These are phyloP conservation scores for Lactarius akahatsu DNA, from an alignment of 768 basidiomycete genomes.

Conservation along the genomic window DNA sequence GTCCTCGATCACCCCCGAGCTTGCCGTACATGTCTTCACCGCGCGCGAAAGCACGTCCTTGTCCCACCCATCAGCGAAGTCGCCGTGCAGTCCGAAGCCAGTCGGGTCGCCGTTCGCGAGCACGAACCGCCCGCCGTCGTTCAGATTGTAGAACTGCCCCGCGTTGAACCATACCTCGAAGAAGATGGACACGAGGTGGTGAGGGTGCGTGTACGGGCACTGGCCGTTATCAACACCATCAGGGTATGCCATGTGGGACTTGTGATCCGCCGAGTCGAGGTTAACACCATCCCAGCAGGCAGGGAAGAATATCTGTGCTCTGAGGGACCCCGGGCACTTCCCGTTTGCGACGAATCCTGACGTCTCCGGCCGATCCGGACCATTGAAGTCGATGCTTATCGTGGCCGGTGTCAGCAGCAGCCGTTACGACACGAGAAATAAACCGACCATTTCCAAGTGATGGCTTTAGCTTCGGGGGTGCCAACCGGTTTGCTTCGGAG, in stretches of 20 bases:
- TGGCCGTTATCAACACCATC: slow-evolving; percentile 4
- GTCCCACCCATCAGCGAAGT: slow-evolving; percentile 47
- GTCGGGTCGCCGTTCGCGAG: slow-evolving; percentile 46
- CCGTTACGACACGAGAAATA: slow-evolving; percentile 15
- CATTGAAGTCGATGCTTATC: slow-evolving; percentile 17
- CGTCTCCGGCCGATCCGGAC: slow-evolving; percentile 1
- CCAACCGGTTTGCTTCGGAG: slow-evolving; percentile 31
- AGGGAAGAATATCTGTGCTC: slow-evolving; percentile 37
- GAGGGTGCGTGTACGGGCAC: slow-evolving; percentile 13
- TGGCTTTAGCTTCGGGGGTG: slow-evolving; percentile 23
- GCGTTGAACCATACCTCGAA: slow-evolving; percentile 40
- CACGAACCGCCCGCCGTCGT: slow-evolving; percentile 38
- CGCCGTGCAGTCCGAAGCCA: slow-evolving; percentile 42
- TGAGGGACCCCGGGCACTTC: slow-evolving; percentile 34
- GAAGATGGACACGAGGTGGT: slow-evolving; percentile 47
- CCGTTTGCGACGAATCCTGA: slow-evolving; percentile 29
- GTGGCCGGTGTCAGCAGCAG: background rate
- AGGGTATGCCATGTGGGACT: slow-evolving; percentile 41
- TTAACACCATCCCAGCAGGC: slow-evolving; percentile 43
- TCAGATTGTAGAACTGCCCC: slow-evolving; percentile 32
- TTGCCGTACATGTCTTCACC: slow-evolving; percentile 35
- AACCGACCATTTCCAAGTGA: slow-evolving; percentile 32
- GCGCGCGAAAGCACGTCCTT: slow-evolving; percentile 40
- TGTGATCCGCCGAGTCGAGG: slow-evolving; percentile 41
- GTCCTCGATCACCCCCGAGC: slow-evolving; percentile 19